A percentile compares a stretch with the other conserved stretches of the same genome.
phyloP scores from a whole-genome alignment of 805 yeast species.

The Kockiozyma suomiensis region DNA sequence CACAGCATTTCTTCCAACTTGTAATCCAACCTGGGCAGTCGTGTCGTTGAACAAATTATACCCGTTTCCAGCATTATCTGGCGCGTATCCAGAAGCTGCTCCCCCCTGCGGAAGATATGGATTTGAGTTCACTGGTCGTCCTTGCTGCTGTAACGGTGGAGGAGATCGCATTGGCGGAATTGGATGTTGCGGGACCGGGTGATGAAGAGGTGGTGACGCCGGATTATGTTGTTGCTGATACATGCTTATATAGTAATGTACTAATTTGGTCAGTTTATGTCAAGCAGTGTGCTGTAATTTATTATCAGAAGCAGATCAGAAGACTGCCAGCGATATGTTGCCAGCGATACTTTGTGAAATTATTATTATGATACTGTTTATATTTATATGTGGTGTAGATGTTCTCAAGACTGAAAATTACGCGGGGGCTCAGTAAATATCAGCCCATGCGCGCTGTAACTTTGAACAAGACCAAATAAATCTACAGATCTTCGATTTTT shows the following conservation, averaged over 20 bases:
- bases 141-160: constrained; percentile 31
- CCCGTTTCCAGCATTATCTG: constrained; percentile 13
- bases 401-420: neutral
- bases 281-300: no score
- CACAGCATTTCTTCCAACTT: constrained; percentile 83
- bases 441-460: neutral
- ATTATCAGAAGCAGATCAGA: no score
- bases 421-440: neutral
- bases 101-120: constrained; percentile 20
- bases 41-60: constrained; percentile 67
- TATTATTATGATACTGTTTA: neutral
- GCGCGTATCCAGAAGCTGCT: constrained; percentile 6
- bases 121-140: constrained; percentile 14
- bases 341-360: no score
- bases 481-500: neutral
- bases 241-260: no score
- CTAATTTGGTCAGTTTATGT: no score
- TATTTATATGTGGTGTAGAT: neutral
- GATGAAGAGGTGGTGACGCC: constrained; percentile 47
- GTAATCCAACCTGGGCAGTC: constrained; percentile 80
- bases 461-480: neutral
- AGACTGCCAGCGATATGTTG: no score
- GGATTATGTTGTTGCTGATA: constrained; percentile 30
- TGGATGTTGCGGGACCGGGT: constrained; percentile 51
- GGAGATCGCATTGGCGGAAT: constrained; percentile 45